phyloP scores from a whole-genome alignment of 768 basidiomycete genomes.

The Suillus spraguei region DNA sequence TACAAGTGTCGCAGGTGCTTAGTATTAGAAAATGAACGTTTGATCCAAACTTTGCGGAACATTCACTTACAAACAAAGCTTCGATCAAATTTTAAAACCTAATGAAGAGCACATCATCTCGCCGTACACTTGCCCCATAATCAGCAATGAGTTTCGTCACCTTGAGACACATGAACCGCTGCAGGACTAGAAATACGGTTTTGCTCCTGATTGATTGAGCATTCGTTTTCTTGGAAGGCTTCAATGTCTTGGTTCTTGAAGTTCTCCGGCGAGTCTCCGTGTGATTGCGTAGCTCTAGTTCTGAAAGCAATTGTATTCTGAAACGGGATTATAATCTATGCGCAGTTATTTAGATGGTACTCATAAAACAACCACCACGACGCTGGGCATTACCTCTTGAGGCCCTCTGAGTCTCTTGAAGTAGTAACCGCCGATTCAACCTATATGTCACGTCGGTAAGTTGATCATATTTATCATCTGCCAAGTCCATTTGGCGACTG shows the following conservation, averaged over 20 bases:
- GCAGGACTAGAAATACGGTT: neutral
- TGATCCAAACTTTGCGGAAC: neutral
- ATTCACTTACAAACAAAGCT: neutral
- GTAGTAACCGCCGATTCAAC: constrained; percentile 2
- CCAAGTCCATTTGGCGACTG: neutral
- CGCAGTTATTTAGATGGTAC: neutral
- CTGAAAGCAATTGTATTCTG: neutral
- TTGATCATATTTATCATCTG: neutral
- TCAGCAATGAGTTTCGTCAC: neutral
- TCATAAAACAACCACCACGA: neutral
- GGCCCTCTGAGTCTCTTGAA: neutral
- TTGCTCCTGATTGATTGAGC: neutral
- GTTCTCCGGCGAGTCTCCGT: neutral
- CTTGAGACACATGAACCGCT: neutral
- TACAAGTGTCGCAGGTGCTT: no score
- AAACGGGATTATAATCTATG: neutral
- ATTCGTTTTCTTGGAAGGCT: neutral
- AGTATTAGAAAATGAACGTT: no score
- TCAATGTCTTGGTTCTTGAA: neutral
- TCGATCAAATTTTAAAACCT: neutral
- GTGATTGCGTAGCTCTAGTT: neutral
- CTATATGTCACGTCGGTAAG: neutral
- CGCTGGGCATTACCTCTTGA: neutral
- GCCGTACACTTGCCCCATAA: neutral
- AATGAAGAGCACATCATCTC: neutral